These are phyloP conservation scores for Cnidoscolus chayamansa DNA, from an alignment of 441 rosid species.

Conservation along the genomic window DNA sequence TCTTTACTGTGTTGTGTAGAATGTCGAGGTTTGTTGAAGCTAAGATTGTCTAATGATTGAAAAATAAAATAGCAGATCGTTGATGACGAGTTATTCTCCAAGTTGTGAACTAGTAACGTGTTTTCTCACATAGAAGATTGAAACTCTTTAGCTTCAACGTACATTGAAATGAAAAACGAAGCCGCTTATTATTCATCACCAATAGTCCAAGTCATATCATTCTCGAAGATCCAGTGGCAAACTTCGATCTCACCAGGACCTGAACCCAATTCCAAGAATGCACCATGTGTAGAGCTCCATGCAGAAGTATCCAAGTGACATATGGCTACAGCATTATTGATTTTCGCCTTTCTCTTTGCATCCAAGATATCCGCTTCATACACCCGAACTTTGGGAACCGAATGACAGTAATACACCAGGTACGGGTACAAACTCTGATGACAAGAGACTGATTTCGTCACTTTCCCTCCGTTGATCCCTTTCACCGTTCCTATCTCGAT, in stretches of 20 bases:
- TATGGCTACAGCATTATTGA: slow-evolving; percentile 76
- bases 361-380: slow-evolving; percentile 75
- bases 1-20: too few relatives aligned
- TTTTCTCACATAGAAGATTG: too few relatives aligned
- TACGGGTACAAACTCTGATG: slow-evolving; percentile 87
- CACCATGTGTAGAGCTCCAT: slow-evolving; percentile 79
- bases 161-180: neutral
- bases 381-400: slow-evolving; percentile 81
- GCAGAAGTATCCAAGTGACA: slow-evolving; percentile 89
- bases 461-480: slow-evolving; percentile 66
- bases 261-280: slow-evolving; percentile 69
- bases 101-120: too few relatives aligned
- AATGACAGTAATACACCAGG: slow-evolving; percentile 79
- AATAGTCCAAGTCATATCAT: slow-evolving; percentile 80
- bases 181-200: slow-evolving; percentile 37
- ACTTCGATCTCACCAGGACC: slow-evolving; percentile 80
- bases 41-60: too few relatives aligned
- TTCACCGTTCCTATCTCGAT: slow-evolving; percentile 58
- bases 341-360: slow-evolving; percentile 39
- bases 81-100: too few relatives aligned
- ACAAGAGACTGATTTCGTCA: slow-evolving; percentile 77
- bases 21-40: too few relatives aligned
- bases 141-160: neutral
- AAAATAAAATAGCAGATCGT: too few relatives aligned
- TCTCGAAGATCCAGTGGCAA: slow-evolving; percentile 90